phyloP scores from a whole-genome alignment of 2,329 filamentous ascomycete species.

The Tolypocladium ovalisporum region DNA sequence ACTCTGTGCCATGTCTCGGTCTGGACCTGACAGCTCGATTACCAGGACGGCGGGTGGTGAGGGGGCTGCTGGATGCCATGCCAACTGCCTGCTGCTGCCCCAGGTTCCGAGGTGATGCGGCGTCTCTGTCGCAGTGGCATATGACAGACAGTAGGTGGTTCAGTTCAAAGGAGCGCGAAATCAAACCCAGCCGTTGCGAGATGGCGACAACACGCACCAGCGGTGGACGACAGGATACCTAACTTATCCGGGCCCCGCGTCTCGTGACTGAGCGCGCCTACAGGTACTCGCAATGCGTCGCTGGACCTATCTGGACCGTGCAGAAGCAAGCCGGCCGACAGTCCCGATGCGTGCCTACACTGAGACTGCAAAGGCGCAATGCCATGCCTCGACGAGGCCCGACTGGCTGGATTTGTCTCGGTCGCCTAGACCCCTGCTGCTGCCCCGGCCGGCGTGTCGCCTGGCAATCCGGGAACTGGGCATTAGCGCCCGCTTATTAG shows the following conservation, averaged over 20 bases:
- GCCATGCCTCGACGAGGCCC: neutral
- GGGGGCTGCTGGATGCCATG: neutral
- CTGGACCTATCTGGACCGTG: no score
- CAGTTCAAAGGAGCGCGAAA: no score
- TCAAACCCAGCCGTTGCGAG: no score
- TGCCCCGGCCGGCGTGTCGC: neutral
- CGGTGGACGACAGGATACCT: no score
- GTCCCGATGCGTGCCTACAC: no score
- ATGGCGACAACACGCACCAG: neutral
- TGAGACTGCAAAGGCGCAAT: neutral
- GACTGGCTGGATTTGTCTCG: neutral
- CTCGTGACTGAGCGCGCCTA: neutral
- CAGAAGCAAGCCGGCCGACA: no score
- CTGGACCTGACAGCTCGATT: neutral
- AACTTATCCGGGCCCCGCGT: no score
- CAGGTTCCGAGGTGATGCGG: neutral
- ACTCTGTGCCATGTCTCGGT: neutral
- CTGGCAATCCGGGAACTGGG: no score
- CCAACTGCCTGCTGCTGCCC: neutral
- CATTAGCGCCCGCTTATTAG: neutral
- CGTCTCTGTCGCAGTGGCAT: neutral
- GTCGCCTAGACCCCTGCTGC: neutral
- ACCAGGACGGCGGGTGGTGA: neutral
- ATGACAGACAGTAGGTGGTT: no score
- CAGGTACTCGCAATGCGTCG: no score